Conservation (phyloP, 805 yeast genomes). For the Millerago galiae region DNA sequence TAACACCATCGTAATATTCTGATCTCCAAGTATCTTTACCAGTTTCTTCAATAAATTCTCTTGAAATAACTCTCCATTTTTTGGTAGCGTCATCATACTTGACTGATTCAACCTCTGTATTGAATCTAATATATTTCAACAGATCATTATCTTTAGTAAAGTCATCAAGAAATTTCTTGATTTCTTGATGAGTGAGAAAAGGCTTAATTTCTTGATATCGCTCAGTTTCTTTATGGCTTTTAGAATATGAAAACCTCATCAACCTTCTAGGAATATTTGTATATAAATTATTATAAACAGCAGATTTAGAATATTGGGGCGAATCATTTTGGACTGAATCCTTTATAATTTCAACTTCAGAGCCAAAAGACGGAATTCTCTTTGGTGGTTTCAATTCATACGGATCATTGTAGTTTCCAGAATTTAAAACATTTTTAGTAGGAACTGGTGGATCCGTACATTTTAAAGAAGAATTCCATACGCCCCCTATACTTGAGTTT, state of each 20-base stretch:
- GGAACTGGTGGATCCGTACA: slow-evolving; percentile 11
- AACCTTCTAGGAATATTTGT: slow-evolving; percentile 29
- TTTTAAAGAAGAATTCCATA: slow-evolving; percentile 27
- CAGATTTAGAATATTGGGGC: slow-evolving; percentile 8
- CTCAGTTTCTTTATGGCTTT: slow-evolving; percentile 14
- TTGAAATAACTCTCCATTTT: too few relatives aligned
- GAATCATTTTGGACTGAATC: too few relatives aligned
- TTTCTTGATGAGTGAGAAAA: slow-evolving; percentile 28
- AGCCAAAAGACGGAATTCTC: slow-evolving; percentile 22
- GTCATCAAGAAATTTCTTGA: slow-evolving; percentile 20
- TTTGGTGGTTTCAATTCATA: slow-evolving; percentile 25
- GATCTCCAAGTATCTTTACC: slow-evolving; percentile 29
- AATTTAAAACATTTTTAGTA: slow-evolving; percentile 23
- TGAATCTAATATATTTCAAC: slow-evolving; percentile 26
- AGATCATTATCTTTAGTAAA: slow-evolving; percentile 26
- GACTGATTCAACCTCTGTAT: slow-evolving; percentile 28
- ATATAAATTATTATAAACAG: slow-evolving; percentile 28
- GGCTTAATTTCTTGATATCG: slow-evolving; percentile 27
- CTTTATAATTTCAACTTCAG: too few relatives aligned
- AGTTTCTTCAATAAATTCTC: slow-evolving; percentile 16
- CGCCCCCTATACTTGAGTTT: slow-evolving; percentile 26
- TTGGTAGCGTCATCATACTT: too few relatives aligned
- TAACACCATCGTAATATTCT: slow-evolving; percentile 45
- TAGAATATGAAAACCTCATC: slow-evolving; percentile 26
- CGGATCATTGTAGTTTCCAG: slow-evolving; percentile 28